A percentile compares a stretch with the other conserved stretches of the same genome.
phyloP scores from a whole-genome alignment of 139 green algal genomes.

The Haematococcus sp. region DNA sequence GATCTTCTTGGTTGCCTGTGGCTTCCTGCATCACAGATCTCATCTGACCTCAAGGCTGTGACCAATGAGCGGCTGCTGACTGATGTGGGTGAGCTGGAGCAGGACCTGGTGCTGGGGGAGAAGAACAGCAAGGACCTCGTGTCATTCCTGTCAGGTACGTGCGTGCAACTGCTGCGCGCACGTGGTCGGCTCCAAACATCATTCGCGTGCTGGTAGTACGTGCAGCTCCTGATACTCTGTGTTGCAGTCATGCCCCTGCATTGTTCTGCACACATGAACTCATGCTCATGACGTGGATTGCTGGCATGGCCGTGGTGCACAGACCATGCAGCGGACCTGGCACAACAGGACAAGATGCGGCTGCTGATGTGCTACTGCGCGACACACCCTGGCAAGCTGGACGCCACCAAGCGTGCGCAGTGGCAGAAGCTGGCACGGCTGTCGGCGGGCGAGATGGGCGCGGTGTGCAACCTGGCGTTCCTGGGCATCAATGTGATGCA shows the following conservation, averaged over 20 bases:
- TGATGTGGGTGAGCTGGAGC: conserved; percentile 87
- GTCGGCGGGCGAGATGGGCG: conserved; percentile 67
- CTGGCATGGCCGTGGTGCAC: neutral
- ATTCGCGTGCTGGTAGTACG: too few relatives aligned
- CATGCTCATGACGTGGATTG: neutral
- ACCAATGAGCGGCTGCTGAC: conserved; percentile 68
- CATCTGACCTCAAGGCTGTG: conserved; percentile 60
- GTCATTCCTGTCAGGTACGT: conserved; percentile 57
- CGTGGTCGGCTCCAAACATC: too few relatives aligned
- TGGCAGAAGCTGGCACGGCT: conserved; percentile 75
- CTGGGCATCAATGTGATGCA: conserved; percentile 88
- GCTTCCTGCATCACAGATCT: conserved; percentile 13
- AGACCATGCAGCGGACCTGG: conserved; percentile 31
- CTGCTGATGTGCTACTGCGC: conserved; percentile 92
- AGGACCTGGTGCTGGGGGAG: conserved; percentile 95
- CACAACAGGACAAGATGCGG: conserved; percentile 62
- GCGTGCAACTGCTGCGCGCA: neutral
- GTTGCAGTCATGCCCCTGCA: neutral
- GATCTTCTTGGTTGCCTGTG: too few relatives aligned
- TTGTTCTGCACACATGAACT: too few relatives aligned
- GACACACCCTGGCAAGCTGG: conserved; percentile 94
- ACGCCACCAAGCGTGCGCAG: conserved; percentile 62
- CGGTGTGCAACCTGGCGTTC: conserved; percentile 85
- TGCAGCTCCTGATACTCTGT: neutral
- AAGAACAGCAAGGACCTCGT: conserved; percentile 90